Evolutionary conservation across 352 stramenopile species (phyloP), one percentile per base, ranked within the genome.

Genomic region (Saprolegnia diclina): DNA sequence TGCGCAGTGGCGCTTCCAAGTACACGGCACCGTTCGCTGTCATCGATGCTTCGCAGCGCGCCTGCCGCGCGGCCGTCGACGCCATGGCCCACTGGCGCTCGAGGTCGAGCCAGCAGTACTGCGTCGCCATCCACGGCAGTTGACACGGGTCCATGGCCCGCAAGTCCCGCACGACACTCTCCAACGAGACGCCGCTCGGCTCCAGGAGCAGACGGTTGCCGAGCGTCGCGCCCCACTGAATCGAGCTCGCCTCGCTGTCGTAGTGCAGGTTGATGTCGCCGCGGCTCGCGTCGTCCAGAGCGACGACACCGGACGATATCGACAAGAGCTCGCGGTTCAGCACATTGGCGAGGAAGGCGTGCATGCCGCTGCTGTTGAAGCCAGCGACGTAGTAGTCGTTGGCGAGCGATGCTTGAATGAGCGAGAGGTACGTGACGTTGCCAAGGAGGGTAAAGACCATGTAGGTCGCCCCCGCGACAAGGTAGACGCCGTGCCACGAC

Each of bases 41-140:
- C 26, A n/a, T 48, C 5, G 4, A 5, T 22, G 21, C 9, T 18
- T n/a, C 6, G 46, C 64, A 70, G 13, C 64, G 64, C 19, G 9
- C 19, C 64, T 59, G 46, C 18, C 46, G 9, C n/a, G 14, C 6
- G 0, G 2, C 11, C 5, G 64, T 32, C 1, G 4, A 21, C 0
- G 45, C 64, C 46, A 70, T 70, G 13, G 38, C 46, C 46, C 46
- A 70, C 5, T 13, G 2, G 19, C 38, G 19, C 0, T 38, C 40
- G 35, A 70, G 64, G 53, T 70, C 64, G 5, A 70, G 26, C 22
- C 29, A 70, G 24, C 64, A 70, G 22, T 63, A 70, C 29, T 59
- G 22, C 11, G 64, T 70, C 1, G 35, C 11, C 1, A 63, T 63
- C 46, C 46, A 70, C 19, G 50, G 50, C 37, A 70, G 14, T 1